Evolutionary conservation across 2,329 filamentous ascomycete species (phyloP), one percentile per base, ranked within the genome.

Genomic region (Aspergillus sojae): DNA sequence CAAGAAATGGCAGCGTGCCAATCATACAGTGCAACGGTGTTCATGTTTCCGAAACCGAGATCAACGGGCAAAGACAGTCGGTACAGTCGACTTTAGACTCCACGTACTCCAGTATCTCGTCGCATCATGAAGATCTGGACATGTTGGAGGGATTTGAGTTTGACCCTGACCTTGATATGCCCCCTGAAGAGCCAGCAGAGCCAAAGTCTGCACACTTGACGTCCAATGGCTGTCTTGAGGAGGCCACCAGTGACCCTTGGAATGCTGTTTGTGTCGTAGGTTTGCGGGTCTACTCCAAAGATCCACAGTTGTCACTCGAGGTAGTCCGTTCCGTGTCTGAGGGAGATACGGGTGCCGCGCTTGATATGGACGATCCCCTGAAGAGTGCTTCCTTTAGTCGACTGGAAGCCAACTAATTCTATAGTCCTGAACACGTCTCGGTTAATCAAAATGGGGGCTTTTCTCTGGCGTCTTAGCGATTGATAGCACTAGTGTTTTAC

Each of bases 201-300:
- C 53, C 65, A 5, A 65, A 58, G 50, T 45, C 48, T 21, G 28
- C 59, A 34, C 66, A 58, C 4, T 55, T 43, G 30, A 46, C 61
- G n/a, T 62, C 62, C 12, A 62, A 39, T 53, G 58, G 62, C 23
- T 64, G 64, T 52, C 62, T 62, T 4, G 71, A 63, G 11, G 71
- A 70, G 39, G 64, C 63, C 16, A 70, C 67, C 28, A 68, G 67
- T 14, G 75, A 79, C 64, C 85, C 85, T 0, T 89, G 86, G 86
- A 87, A 88, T 68, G 86, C 86, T 0, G 81, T 88, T 1, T 87
- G 85, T 65, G 85, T 88, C 19, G 81, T 88, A 5, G 86, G 86
- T 0, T 72, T 89, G 34, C 78, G 85, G 6, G 85, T 89, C 0
- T 88, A 86, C 69, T 83, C 81, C 11, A 81, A 84, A 63, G 83